phyloP scores from a whole-genome alignment of 139 green algal genomes.

The Micromonas commoda region DNA sequence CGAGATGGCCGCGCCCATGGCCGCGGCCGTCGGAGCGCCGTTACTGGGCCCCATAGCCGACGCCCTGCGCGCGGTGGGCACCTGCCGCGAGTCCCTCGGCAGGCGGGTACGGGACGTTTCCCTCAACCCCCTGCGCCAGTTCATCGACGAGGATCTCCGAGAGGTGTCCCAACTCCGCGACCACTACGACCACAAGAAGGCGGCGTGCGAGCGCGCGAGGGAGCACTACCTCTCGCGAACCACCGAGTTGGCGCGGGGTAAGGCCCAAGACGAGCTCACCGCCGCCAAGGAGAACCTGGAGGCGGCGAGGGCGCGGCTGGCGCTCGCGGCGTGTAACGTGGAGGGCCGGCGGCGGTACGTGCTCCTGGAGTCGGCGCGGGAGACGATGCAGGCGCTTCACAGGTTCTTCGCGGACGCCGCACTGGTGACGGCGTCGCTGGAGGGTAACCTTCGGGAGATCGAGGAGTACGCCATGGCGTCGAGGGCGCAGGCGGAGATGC shows the following conservation, averaged over 20 bases:
- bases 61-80: not conserved
- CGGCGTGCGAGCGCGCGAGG: not conserved
- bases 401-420: not conserved
- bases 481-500: too few species aligned
- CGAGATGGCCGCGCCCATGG: not conserved
- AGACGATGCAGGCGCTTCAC: not conserved
- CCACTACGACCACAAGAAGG: not conserved
- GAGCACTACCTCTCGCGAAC: not conserved
- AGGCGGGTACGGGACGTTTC: not conserved
- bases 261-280: too few species aligned
- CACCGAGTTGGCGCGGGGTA: too few species aligned
- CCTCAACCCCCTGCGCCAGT: not conserved
- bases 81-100: not conserved
- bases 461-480: too few species aligned
- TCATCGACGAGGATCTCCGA: not conserved
- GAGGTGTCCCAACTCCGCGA: not conserved
- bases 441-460: too few species aligned
- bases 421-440: too few species aligned
- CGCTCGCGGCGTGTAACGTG: not conserved
- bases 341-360: too few species aligned
- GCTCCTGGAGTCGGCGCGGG: not conserved
- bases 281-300: not conserved
- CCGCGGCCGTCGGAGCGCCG: not conserved
- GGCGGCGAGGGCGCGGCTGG: not conserved
- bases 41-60: not conserved